Evolutionary conservation across 495 filamentous ascomycete species (phyloP).

Genomic region (Clohesyomyces aquaticus): DNA sequence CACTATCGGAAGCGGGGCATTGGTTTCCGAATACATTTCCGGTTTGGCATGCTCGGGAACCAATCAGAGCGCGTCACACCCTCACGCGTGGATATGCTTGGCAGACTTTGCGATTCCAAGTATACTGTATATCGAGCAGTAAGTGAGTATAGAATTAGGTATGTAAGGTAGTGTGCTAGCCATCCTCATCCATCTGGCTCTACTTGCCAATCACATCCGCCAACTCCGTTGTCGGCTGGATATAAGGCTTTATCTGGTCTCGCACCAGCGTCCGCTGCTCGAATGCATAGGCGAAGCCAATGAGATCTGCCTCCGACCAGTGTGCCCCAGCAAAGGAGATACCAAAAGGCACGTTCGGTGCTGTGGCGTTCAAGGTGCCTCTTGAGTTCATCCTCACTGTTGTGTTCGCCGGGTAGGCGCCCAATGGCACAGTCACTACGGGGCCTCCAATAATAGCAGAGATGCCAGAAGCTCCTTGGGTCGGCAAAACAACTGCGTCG

Average conservation of each 20-base stretch:
- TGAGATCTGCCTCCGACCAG: conserved; percentile 60
- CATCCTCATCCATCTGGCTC: no score
- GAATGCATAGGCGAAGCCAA: conserved; percentile 70
- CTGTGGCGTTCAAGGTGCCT: conserved; percentile 51
- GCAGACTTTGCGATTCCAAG: no score
- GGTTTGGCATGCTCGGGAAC: no score
- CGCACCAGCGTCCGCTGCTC: conserved; percentile 65
- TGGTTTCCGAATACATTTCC: no score
- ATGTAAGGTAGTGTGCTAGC: no score
- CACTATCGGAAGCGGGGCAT: no score
- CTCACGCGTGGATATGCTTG: no score
- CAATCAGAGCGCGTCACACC: no score
- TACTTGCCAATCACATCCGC: conserved; percentile 42
- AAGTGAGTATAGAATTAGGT: no score
- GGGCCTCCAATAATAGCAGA: conserved; percentile 57
- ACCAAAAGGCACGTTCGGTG: conserved; percentile 61
- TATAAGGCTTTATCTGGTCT: conserved; percentile 52
- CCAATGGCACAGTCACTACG: conserved; percentile 58
- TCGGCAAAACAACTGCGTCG: conserved; percentile 59
- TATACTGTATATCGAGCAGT: no score
- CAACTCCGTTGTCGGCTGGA: conserved; percentile 52
- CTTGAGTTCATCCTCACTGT: conserved; percentile 48
- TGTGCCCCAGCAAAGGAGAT: conserved; percentile 61
- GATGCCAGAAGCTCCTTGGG: conserved; percentile 48
- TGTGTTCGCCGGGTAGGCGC: conserved; percentile 54